These are phyloP conservation scores for Actinomucor elegans DNA, from an alignment of 371 early-diverging fungal genomes.

Conservation along the genomic window DNA sequence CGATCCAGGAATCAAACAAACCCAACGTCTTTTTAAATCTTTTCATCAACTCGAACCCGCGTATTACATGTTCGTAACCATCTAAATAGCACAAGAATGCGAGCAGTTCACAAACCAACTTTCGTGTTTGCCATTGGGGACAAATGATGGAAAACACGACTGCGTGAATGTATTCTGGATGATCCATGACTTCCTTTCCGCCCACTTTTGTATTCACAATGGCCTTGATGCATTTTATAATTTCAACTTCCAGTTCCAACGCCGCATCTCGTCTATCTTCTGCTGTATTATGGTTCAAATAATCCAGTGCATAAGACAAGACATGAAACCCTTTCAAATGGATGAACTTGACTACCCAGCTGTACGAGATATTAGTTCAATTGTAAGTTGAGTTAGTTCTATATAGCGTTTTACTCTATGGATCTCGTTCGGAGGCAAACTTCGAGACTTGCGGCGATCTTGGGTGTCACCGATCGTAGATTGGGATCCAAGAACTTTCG, in stretches of 20 bases:
- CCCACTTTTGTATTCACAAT: conserved; percentile 63
- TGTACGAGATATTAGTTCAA: conserved; percentile 7
- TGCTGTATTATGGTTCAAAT: conserved; percentile 43
- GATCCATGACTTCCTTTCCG: conserved; percentile 65
- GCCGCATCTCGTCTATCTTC: conserved; percentile 53
- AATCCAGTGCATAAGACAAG: conserved; percentile 55
- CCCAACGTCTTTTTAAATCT: conserved; percentile 51
- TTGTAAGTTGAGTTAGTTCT: neutral
- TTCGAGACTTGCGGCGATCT: conserved; percentile 41
- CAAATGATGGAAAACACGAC: conserved; percentile 73
- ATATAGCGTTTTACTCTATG: conserved; percentile 29
- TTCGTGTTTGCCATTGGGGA: conserved; percentile 68
- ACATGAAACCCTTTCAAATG: conserved; percentile 67
- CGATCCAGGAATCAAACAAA: conserved; percentile 77
- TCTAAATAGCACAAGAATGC: conserved; percentile 78
- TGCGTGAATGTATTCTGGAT: conserved; percentile 63
- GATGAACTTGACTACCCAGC: conserved; percentile 58
- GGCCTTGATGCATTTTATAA: conserved; percentile 73
- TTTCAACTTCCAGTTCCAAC: conserved; percentile 69
- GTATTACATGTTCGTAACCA: conserved; percentile 69
- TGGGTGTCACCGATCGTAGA: conserved; percentile 37
- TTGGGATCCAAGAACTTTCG: conserved; percentile 42
- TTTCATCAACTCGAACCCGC: conserved; percentile 50
- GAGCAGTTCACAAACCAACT: conserved; percentile 74
- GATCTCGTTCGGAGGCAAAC: conserved; percentile 46